Evolutionary conservation across 2,329 filamentous ascomycete species (phyloP), one percentile per base, ranked within the genome.

Genomic region (Blastomyces percursus): DNA sequence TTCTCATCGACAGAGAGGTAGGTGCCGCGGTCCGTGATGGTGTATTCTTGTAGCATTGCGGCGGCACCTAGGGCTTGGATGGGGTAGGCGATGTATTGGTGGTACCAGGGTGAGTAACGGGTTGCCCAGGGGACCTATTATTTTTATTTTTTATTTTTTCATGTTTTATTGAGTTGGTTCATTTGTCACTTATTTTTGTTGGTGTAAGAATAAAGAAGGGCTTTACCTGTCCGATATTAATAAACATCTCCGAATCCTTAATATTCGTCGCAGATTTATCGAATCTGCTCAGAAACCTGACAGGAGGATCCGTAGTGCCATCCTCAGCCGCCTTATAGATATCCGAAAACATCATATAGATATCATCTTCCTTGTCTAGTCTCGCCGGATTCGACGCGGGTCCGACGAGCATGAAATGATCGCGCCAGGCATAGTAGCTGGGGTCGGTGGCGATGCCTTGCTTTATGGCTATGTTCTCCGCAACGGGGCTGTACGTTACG

Each of bases 191-290:
- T 32, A 6, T n/a, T 32, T 32, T 32, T 6, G 30, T 32, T 32
- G 30, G 30, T 32, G 2, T 32, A 32, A 32, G 5, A 61, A 32
- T 8, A 14, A 24, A 14, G n/a, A 42, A 35, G 38, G 16, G 5
- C 12, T 55, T 55, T 27, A 70, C 71, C 67, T 80, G 79, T 4
- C 78, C 79, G 42, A 81, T 79, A 0, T 69, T 68, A 3, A 77
- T 72, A 78, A 78, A 81, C 2, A 80, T 67, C 46, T 73, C 65
- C 0, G 76, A 76, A 60, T 81, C 79, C 63, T 79, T 79, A 59
- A 81, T 79, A 63, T 80, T 81, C 3, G 77, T 80, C 0, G 79
- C 79, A 2, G 77, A 80, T 66, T 80, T 81, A 64, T 81, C 79
- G 59, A 74, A 81, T 0, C 79, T 73, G 38, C 70, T 76, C 12